Percentiles rank a stretch among this genome's conserved stretches.
Evolutionary conservation across 169 alveolate species (phyloP).

Genomic region (Eimeria falciformis): DNA sequence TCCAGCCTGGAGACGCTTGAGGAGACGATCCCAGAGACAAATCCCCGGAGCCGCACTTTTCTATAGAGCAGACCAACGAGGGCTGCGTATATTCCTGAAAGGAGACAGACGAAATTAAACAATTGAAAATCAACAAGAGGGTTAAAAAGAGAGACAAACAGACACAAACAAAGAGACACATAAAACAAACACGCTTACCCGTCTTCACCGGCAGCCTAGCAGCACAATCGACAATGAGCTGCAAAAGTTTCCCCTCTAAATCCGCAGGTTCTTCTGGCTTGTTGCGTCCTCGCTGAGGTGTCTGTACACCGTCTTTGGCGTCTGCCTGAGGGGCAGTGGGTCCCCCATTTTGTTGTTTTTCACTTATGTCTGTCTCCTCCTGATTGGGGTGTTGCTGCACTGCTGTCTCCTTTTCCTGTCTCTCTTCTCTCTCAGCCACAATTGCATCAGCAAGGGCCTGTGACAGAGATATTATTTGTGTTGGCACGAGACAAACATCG

Average conservation of each 20-base stretch:
- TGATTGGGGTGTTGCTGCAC: background rate
- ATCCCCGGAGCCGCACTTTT: slow-evolving; percentile 10
- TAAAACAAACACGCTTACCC: slow-evolving; percentile 21
- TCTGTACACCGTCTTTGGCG: too few relatives aligned
- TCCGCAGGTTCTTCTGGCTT: background rate
- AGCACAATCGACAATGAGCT: background rate
- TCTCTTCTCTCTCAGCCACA: background rate
- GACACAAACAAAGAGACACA: background rate
- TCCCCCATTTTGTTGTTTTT: background rate
- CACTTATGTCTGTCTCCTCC: background rate
- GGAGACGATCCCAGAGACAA: background rate
- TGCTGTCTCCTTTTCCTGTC: background rate
- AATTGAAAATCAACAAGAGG: background rate
- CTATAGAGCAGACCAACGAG: slow-evolving; percentile 41
- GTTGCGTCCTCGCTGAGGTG: too few relatives aligned
- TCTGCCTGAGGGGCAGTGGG: too few relatives aligned
- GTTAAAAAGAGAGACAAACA: background rate
- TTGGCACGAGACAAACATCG: slow-evolving; percentile 1
- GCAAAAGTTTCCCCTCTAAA: background rate
- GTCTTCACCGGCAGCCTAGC: slow-evolving; percentile 25
- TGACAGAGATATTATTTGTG: background rate
- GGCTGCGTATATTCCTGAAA: slow-evolving; percentile 53
- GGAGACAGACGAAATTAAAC: background rate
- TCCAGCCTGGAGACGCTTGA: background rate
- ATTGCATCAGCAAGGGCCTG: background rate